phyloP scores from a whole-genome alignment of 192 early-diverging fungal species.

The Helicostylum pulchrum region DNA sequence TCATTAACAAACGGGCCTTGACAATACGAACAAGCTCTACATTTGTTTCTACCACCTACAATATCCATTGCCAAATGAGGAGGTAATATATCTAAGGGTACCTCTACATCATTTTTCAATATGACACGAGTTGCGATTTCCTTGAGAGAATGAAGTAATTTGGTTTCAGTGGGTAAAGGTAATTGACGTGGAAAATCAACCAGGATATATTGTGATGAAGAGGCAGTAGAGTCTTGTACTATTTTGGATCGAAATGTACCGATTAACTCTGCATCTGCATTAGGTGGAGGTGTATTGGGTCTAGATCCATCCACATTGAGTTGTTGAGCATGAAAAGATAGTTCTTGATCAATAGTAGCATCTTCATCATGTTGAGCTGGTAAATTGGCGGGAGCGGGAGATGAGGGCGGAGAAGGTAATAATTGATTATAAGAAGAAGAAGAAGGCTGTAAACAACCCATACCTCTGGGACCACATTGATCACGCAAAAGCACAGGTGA shows the following conservation, averaged over 20 bases:
- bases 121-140: conserved; percentile 43
- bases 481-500: conserved; percentile 5
- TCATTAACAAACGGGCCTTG: conserved; percentile 46
- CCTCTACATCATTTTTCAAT: conserved; percentile 21
- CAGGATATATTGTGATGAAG: background rate
- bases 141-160: conserved; percentile 39
- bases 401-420: background rate
- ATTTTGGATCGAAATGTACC: conserved; percentile 7
- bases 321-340: conserved; percentile 32
- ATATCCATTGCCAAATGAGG: conserved; percentile 20
- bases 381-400: background rate
- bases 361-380: conserved; percentile 24
- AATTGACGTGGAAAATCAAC: background rate
- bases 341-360: conserved; percentile 33
- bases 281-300: background rate
- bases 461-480: conserved; percentile 25
- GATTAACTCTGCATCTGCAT: background rate
- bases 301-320: conserved; percentile 26
- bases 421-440: background rate
- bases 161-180: background rate
- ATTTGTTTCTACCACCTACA: background rate
- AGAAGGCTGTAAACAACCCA: conserved; percentile 15
- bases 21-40: conserved; percentile 25
- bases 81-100: conserved; percentile 33
- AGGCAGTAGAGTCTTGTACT: background rate